Percentiles rank a stretch among this genome's conserved stretches.
These are phyloP conservation scores for Cyclotella choctawhatcheeana DNA, from an alignment of 108 stramenopile species.

Conservation along the genomic window DNA sequence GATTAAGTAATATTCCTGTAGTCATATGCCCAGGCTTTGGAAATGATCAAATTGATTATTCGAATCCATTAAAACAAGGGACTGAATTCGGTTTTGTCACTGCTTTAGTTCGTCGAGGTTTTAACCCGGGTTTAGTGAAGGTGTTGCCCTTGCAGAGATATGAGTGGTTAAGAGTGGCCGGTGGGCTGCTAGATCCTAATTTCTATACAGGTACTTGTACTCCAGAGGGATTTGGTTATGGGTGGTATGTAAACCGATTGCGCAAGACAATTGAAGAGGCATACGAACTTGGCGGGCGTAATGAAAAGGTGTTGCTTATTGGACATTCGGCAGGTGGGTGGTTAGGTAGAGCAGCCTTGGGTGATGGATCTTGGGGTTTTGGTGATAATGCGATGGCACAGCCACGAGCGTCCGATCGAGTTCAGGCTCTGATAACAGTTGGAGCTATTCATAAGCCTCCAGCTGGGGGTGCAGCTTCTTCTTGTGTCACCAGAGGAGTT, in stretches of 20 bases:
- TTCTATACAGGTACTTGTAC: slow-evolving; percentile 72
- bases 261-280: slow-evolving; percentile 54
- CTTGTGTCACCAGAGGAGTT: slow-evolving; percentile 80
- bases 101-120: slow-evolving; percentile 60
- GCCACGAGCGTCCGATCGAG: slow-evolving; percentile 46
- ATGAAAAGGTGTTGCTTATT: slow-evolving; percentile 67
- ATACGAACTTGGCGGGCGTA: slow-evolving; percentile 38
- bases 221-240: slow-evolving; percentile 76
- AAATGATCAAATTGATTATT: slow-evolving; percentile 80
- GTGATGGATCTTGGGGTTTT: slow-evolving; percentile 61
- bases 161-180: slow-evolving; percentile 88
- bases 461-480: slow-evolving; percentile 47
- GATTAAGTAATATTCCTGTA: slow-evolving; percentile 29
- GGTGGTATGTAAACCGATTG: slow-evolving; percentile 86
- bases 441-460: slow-evolving; percentile 82
- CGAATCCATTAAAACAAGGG: slow-evolving; percentile 52
- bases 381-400: slow-evolving; percentile 14
- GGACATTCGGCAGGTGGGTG: slow-evolving; percentile 92
- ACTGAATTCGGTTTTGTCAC: slow-evolving; percentile 52
- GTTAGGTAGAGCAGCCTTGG: slow-evolving; percentile 89
- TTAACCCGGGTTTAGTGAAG: slow-evolving; percentile 54
- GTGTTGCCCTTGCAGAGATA: slow-evolving; percentile 75
- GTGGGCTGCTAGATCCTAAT: slow-evolving; percentile 71
- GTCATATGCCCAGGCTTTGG: slow-evolving; percentile 86
- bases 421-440: slow-evolving; percentile 65